Conservation (phyloP, 1,284 basidiomycete genomes). For the Ceratobasidium sp. region DNA sequence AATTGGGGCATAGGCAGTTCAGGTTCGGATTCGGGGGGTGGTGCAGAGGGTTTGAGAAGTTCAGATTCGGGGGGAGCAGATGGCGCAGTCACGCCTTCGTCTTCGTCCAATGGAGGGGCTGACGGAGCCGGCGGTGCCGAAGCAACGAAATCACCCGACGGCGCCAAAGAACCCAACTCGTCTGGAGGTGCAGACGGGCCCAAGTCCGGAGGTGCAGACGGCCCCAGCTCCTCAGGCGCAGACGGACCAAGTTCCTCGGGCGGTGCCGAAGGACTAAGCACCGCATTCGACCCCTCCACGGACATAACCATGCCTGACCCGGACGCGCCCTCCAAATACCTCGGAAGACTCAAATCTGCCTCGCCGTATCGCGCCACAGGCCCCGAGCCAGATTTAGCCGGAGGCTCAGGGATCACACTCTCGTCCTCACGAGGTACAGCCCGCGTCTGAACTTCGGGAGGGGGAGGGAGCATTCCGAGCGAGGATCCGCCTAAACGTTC, state of each 20-base stretch:
- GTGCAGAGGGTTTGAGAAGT: background rate
- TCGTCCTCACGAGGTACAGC: background rate
- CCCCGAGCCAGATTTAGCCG: constrained; percentile 13
- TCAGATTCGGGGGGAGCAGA: background rate
- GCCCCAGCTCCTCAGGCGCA: background rate
- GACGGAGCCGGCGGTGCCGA: constrained; percentile 8
- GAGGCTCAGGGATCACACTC: constrained; percentile 1
- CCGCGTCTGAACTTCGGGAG: background rate
- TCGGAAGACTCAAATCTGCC: constrained; percentile 30
- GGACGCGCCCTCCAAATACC: constrained; percentile 14
- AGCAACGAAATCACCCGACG: background rate
- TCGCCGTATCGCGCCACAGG: constrained; percentile 32
- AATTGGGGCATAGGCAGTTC: background rate
- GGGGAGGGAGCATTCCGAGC: background rate
- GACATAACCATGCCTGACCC: too few relatives aligned
- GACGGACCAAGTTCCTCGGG: background rate
- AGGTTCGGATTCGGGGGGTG: background rate
- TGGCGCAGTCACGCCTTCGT: background rate
- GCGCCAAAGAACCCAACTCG: background rate
- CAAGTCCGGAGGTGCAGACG: constrained; percentile 4
- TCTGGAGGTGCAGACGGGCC: constrained; percentile 3
- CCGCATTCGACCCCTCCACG: background rate
- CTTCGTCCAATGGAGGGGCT: constrained; percentile 14
- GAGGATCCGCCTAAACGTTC: background rate
- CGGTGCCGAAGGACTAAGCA: background rate